Base-by-base conservation (phyloP, 148 eudicot species). In the Drosera capensis region DNA sequence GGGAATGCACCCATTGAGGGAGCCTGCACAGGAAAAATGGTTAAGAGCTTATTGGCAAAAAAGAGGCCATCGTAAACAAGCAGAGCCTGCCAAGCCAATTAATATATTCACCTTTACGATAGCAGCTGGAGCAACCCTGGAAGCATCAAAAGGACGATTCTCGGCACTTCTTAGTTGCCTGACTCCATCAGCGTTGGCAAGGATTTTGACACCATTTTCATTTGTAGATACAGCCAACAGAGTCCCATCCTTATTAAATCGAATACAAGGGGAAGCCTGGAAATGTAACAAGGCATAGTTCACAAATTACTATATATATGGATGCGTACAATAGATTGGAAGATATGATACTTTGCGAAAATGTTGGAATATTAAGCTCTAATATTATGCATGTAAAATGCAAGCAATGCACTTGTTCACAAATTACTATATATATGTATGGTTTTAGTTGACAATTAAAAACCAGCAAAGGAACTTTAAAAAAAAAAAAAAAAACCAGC, bases 191-290 rank as follows among this genome's bases (percentile, higher is more conserved):
- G 71, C 22, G 56, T 73, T 88, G 44, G 97, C 86, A 29, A 88
- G 71, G 52, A 88, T 62, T 62, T 88, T 88, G 38, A 88, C 66
- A 41, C 94, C 87, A 67, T 78, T 83, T 6, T 88, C 97, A 51
- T 56, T 83, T 1, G 94, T 75, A 45, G 96, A 83, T 30, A 83
- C 94, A 46, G 86, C 96, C 68, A 88, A 44, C 42, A 88, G 68
- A n/a, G 72, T 64, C 36, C 96, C 96, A 47, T 77, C 86, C 56
- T 80, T 83, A 71, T 75, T 83, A 67, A 83, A 88, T 19, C 94
- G 92, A 26, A 88, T 63, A 54, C 92, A 73, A 23, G 94, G 94
- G 59, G 86, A 80, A 57, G 92, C 78, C 97, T 88, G 61, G 14
- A 48, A 36, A 34, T 4, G 25, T 26, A 24, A 24, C 30, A 54